Evolutionary conservation across 139 green algal species (phyloP).

Genomic region (Desmodesmus armatus): DNA sequence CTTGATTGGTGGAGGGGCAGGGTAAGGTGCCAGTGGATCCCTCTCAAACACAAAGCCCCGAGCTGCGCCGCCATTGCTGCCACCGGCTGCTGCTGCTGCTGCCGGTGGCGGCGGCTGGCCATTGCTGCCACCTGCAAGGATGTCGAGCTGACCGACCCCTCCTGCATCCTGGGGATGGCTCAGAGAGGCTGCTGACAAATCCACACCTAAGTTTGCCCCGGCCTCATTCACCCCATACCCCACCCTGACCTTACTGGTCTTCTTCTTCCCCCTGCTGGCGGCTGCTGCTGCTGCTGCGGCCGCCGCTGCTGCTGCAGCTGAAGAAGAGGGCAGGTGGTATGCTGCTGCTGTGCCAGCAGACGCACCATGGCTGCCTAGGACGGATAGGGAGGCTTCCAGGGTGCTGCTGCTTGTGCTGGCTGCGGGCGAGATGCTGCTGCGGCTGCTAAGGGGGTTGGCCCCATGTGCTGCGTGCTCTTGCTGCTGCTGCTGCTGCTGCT

Average conservation of each 20-base stretch:
- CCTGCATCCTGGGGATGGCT: neutral
- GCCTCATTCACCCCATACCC: constrained; percentile 29
- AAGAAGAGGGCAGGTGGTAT: neutral
- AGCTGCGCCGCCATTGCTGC: constrained; percentile 17
- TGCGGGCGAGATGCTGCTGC: neutral
- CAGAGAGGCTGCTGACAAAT: constrained; percentile 8
- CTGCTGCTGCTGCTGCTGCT: neutral
- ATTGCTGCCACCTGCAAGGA: no score
- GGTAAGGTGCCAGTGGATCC: constrained; percentile 11
- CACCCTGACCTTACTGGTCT: constrained; percentile 39
- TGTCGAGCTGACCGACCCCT: neutral
- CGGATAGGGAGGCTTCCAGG: neutral
- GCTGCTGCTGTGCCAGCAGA: neutral
- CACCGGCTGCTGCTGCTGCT: constrained; percentile 11
- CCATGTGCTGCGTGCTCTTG: neutral
- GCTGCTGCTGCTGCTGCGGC: constrained; percentile 24
- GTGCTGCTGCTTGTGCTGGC: constrained; percentile 5
- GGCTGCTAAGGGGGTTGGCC: neutral
- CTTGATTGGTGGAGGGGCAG: neutral
- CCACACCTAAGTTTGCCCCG: neutral
- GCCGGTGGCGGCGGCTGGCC: neutral
- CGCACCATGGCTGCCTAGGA: neutral
- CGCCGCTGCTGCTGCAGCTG: constrained; percentile 5
- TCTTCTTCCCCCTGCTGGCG: constrained; percentile 32
- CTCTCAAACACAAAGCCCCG: neutral